Percentiles rank a stretch among this genome's conserved stretches.
Conservation (phyloP, 768 basidiomycete species). For the Suillus plorans region DNA sequence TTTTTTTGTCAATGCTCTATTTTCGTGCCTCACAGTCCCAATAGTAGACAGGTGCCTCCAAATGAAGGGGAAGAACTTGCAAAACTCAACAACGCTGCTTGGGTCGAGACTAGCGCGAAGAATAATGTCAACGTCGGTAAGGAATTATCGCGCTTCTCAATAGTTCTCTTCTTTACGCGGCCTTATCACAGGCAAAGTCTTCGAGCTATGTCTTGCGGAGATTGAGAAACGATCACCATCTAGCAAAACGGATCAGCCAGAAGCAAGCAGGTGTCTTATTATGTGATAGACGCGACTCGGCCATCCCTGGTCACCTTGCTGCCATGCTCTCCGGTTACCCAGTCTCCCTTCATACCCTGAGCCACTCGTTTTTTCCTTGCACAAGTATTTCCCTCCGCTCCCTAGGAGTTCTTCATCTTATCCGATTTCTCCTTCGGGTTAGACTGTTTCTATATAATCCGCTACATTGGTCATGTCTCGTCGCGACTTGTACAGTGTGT, state of each 20-base stretch:
- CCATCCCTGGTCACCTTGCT: conserved; percentile 15
- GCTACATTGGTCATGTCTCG: conserved; percentile 22
- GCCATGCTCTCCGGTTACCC: conserved; percentile 32
- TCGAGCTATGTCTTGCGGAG: conserved; percentile 80
- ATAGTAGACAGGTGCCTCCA: conserved; percentile 69
- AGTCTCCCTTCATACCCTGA: conserved; percentile 29
- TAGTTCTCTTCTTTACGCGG: conserved; percentile 8
- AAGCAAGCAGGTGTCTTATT: conserved; percentile 46
- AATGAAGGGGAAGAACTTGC: conserved; percentile 79
- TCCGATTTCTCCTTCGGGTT: conserved; percentile 18
- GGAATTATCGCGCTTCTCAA: conserved; percentile 34
- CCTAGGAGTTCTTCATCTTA: conserved; percentile 16
- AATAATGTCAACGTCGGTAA: conserved; percentile 82
- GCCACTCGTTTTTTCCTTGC: conserved; percentile 13
- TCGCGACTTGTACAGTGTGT: conserved; percentile 31
- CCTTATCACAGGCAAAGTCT: conserved; percentile 62
- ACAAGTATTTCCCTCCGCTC: conserved; percentile 27
- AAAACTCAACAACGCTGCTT: conserved; percentile 68
- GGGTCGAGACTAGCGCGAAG: conserved; percentile 89
- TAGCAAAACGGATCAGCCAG: conserved; percentile 42
- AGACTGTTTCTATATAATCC: conserved; percentile 33
- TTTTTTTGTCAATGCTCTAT: conserved; percentile 18
- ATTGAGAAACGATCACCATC: conserved; percentile 75
- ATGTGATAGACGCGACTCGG: conserved; percentile 42
- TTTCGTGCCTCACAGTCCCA: conserved; percentile 34